Conservation (phyloP, 768 basidiomycete species). For the Tulasnella sp. region DNA sequence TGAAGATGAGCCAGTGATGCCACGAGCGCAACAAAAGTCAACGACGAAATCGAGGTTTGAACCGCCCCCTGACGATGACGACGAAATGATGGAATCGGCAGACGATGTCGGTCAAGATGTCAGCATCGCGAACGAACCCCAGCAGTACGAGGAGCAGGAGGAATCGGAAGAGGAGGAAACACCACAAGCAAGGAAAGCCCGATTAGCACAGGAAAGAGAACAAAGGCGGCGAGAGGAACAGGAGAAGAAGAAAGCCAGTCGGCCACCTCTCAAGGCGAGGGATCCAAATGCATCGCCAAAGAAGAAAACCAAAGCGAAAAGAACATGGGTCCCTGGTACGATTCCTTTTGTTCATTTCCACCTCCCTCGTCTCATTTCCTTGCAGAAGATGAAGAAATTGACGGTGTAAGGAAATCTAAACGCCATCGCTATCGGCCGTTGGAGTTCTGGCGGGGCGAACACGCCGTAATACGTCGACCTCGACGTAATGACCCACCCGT, state of each 20-base stretch:
- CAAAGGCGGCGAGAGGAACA: neutral
- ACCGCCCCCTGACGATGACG: neutral
- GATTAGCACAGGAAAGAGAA: neutral
- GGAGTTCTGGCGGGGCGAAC: slow-evolving; percentile 16
- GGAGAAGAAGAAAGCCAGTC: neutral
- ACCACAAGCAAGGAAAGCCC: neutral
- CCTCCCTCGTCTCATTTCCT: neutral
- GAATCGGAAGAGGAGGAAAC: neutral
- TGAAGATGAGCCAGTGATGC: neutral
- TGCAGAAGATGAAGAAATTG: neutral
- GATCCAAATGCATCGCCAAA: slow-evolving; percentile 5
- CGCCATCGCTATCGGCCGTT: slow-evolving; percentile 8
- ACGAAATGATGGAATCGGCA: neutral
- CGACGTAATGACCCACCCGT: slow-evolving; percentile 11
- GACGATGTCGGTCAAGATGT: neutral
- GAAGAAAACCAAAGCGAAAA: neutral
- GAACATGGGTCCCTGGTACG: neutral
- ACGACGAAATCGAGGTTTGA: neutral
- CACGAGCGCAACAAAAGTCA: neutral
- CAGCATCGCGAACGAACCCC: neutral
- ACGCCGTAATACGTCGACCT: slow-evolving; percentile 11
- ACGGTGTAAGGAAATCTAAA: slow-evolving; percentile 10
- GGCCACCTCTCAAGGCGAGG: neutral
- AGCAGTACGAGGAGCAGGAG: neutral
- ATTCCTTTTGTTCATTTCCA: neutral